Evolutionary conservation across 257 asterid genomes (phyloP).

Genomic region (Nicotiana benthamiana): DNA sequence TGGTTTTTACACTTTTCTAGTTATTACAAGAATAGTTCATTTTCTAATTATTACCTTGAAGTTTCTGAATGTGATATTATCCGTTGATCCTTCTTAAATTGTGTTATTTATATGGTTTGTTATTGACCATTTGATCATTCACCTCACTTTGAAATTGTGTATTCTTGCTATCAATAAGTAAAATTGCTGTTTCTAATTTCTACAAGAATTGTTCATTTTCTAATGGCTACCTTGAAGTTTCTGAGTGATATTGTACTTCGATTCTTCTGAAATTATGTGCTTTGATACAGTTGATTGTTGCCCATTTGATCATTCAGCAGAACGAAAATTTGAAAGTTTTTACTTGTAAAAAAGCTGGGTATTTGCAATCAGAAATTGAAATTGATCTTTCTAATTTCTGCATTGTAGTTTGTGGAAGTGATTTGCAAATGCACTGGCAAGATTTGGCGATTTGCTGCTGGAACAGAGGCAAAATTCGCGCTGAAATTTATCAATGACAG

Average conservation of each 20-base stretch:
- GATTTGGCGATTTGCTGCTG: conserved; percentile 68
- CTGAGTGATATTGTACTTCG: background rate
- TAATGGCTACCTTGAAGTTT: background rate
- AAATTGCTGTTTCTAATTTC: background rate
- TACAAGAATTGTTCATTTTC: background rate
- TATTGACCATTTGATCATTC: background rate
- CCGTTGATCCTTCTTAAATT: background rate
- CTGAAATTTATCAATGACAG: conserved; percentile 53
- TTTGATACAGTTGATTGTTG: background rate
- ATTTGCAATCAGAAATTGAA: background rate
- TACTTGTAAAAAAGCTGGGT: background rate
- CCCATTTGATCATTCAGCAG: background rate
- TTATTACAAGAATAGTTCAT: background rate
- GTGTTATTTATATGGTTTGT: background rate
- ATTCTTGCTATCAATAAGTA: background rate
- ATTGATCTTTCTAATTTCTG: background rate
- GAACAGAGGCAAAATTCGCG: conserved; percentile 74
- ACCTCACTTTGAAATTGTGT: background rate
- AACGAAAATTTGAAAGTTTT: background rate
- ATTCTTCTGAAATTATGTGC: background rate
- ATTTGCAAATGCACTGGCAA: conserved; percentile 62
- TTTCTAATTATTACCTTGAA: background rate
- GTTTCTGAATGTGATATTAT: background rate
- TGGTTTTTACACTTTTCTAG: background rate
- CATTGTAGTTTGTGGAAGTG: conserved; percentile 68